Percentiles rank a stretch among this genome's conserved stretches.
Conservation (phyloP, 2,329 filamentous ascomycete species). For the Nemania serpens region DNA sequence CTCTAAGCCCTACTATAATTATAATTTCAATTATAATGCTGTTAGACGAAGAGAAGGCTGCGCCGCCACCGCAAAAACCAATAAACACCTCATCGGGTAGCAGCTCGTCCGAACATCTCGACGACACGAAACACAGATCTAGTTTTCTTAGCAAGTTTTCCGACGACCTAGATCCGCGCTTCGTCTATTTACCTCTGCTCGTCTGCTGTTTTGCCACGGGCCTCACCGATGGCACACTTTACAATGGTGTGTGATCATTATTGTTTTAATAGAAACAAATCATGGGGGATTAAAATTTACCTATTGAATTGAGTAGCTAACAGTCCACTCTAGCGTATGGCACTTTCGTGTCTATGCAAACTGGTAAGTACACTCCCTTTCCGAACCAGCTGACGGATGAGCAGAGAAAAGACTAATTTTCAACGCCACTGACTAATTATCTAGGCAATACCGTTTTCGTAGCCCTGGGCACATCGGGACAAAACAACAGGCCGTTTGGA, state of each 20-base stretch:
- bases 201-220: constrained; percentile 38
- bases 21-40: constrained; percentile 13
- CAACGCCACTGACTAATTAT: background rate
- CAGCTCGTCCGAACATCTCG: constrained; percentile 22
- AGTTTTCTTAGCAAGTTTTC: constrained; percentile 27
- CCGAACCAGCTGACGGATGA: background rate
- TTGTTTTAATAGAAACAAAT: background rate
- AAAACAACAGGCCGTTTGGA: constrained; percentile 46
- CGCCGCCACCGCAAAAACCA: background rate
- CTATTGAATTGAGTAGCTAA: background rate
- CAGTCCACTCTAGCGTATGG: constrained; percentile 42
- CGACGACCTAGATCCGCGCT: constrained; percentile 26
- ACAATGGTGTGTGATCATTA: constrained; percentile 30
- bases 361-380: constrained; percentile 29
- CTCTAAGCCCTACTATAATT: background rate
- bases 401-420: background rate
- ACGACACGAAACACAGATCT: background rate
- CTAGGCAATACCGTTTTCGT: constrained; percentile 49
- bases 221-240: constrained; percentile 38
- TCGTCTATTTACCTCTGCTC: constrained; percentile 33
- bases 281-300: too few relatives aligned
- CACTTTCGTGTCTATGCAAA: constrained; percentile 50
- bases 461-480: constrained; percentile 47
- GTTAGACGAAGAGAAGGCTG: constrained; percentile 33
- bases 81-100: constrained; percentile 13